A percentile compares a stretch with the other conserved stretches of the same genome.
These are phyloP conservation scores for Acer negundo DNA, from an alignment of 345 rosid species.

Conservation along the genomic window DNA sequence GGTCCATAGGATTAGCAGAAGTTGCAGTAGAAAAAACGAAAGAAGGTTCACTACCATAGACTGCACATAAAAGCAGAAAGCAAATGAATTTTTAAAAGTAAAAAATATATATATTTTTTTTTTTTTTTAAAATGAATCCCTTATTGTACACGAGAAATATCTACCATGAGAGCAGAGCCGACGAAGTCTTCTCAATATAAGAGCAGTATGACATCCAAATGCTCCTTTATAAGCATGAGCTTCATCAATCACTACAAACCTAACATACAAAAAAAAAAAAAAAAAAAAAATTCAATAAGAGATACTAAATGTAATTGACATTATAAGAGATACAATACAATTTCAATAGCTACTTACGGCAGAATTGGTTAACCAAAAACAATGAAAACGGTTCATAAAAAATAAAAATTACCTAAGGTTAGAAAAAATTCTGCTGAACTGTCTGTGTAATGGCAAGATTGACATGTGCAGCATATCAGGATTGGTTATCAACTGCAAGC, in stretches of 20 bases:
- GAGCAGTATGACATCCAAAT: constrained; percentile 96
- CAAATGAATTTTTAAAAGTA: constrained; percentile 14
- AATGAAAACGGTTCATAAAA: constrained; percentile 3
- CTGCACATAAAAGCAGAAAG: constrained; percentile 43
- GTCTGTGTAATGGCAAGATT: constrained; percentile 76
- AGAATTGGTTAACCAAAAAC: not conserved
- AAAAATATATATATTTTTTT: not conserved
- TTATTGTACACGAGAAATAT: constrained; percentile 12
- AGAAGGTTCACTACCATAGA: constrained; percentile 75
- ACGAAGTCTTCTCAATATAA: constrained; percentile 87
- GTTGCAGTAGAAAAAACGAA: constrained; percentile 94
- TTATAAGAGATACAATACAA: not conserved
- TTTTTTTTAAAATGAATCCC: not conserved
- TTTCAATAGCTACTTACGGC: not conserved
- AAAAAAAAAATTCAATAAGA: constrained; percentile 12
- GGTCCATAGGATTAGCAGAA: constrained; percentile 90
- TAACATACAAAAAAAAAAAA: constrained; percentile 28
- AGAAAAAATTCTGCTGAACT: constrained; percentile 75
- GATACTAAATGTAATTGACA: constrained; percentile 4
- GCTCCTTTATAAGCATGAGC: constrained; percentile 96
- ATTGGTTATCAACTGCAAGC: constrained; percentile 87
- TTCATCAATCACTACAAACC: constrained; percentile 92
- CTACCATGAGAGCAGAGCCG: constrained; percentile 89
- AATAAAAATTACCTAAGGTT: constrained; percentile 68
- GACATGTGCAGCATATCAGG: constrained; percentile 96